A percentile compares a stretch with the other conserved stretches of the same genome.
phyloP scores from a whole-genome alignment of 352 stramenopile genomes.

The Globisporangium cystogenes region DNA sequence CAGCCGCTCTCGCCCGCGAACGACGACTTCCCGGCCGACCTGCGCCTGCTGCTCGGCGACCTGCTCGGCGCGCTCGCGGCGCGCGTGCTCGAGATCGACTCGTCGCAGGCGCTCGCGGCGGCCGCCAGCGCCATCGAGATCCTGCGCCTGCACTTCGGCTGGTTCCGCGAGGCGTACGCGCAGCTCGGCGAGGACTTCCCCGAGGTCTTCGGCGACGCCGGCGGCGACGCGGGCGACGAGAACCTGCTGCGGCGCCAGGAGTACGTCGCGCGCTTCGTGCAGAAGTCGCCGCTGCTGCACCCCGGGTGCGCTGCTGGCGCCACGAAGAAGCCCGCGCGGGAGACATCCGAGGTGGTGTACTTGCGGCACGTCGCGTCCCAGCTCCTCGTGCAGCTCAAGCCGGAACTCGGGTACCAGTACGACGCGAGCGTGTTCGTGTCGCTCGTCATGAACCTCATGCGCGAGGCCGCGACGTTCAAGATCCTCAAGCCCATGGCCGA shows the following conservation, averaged over 20 bases:
- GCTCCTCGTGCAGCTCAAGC: constrained; percentile 55
- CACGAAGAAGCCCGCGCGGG: constrained; percentile 18
- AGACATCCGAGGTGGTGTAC: constrained; percentile 49
- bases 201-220: constrained; percentile 41
- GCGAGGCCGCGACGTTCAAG: constrained; percentile 57
- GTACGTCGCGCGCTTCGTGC: constrained; percentile 47
- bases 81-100: constrained; percentile 63
- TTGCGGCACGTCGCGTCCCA: constrained; percentile 64
- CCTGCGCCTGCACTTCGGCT: constrained; percentile 63
- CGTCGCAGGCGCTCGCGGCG: constrained; percentile 57
- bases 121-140: constrained; percentile 57
- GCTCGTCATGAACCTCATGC: constrained; percentile 57
- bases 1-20: constrained; percentile 45
- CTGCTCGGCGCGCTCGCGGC: constrained; percentile 47
- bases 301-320: constrained; percentile 38
- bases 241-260: constrained; percentile 51
- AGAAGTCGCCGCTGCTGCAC: constrained; percentile 58
- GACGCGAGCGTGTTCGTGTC: constrained; percentile 61
- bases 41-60: constrained; percentile 61
- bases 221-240: constrained; percentile 15
- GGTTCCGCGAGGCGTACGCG: constrained; percentile 75
- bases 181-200: constrained; percentile 58
- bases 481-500: constrained; percentile 61
- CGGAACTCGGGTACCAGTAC: constrained; percentile 46
- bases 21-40: constrained; percentile 59